Evolutionary conservation across 768 basidiomycete species (phyloP).

Genomic region (Pisolithus orientalis): DNA sequence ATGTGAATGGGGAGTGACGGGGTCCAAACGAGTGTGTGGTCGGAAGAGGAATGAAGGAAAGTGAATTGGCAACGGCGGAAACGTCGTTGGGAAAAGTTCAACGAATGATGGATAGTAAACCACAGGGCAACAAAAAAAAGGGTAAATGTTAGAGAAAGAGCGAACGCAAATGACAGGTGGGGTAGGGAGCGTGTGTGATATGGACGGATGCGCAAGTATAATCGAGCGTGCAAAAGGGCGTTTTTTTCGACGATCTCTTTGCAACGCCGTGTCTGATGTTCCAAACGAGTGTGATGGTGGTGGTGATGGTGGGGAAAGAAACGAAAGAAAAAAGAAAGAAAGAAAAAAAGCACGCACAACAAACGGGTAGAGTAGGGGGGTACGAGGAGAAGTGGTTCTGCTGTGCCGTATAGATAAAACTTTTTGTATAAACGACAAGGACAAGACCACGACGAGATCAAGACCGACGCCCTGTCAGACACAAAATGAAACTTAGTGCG

Average conservation of each 20-base stretch:
- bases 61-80: conserved; percentile 45
- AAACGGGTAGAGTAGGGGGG: conserved; percentile 23
- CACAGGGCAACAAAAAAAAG: conserved; percentile 30
- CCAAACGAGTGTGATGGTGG: conserved; percentile 27
- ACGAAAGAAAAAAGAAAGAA: conserved; percentile 8
- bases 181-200: conserved; percentile 41
- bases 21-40: conserved; percentile 16
- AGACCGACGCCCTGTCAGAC: conserved; percentile 18
- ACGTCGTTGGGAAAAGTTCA: conserved; percentile 30
- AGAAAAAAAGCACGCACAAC: conserved; percentile 37
- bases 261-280: conserved; percentile 5
- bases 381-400: conserved; percentile 25
- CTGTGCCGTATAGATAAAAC: conserved; percentile 35
- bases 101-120: conserved; percentile 31
- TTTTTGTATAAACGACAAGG: conserved; percentile 26
- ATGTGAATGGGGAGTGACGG: conserved; percentile 20
- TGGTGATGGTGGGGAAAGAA: conserved; percentile 12
- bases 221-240: conserved; percentile 17
- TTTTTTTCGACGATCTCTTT: conserved; percentile 20
- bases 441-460: conserved; percentile 29
- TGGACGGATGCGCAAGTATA: conserved; percentile 18
- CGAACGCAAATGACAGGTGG: conserved; percentile 28
- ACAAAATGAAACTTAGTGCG: not conserved
- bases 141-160: conserved; percentile 54
- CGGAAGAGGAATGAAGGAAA: conserved; percentile 37